Evolutionary conservation across 2,329 filamentous ascomycete genomes (phyloP), one percentile per base, ranked within the genome.

Genomic region (Xylaria polymorpha): DNA sequence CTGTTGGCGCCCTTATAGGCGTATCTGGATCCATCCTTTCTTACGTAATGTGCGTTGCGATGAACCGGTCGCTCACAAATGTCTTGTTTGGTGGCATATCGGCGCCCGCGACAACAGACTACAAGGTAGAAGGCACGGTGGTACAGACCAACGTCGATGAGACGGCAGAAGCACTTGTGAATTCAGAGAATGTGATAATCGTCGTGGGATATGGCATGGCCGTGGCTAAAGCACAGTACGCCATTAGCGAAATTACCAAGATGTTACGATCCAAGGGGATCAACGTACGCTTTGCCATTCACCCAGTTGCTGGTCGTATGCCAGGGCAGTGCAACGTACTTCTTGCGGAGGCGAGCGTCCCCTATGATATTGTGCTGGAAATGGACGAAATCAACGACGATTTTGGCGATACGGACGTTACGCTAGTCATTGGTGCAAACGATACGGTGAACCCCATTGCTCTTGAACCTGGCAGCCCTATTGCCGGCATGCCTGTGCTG

Each of bases 381-480:
- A 97, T 97, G 94, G 94, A 97, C 74, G 94, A 97, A 83, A 97
- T 97, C 82, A 97, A 97, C 79, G 94, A 97, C 71, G 94, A 97
- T 76, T 97, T 97, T 79, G 81, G 85, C 7, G 92, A 96, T 35
- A 97, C 94, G 0, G 94, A 97, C 75, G 85, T 97, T 10, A 94
- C 93, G 0, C 87, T 97, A 3, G 94, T 97, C 0, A 97, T 97
- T 76, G 94, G 94, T 3, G 94, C 94, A 9, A 97, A 97, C 74
- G 94, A 97, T 75, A 97, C 94, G 0, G 94, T 97, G 44, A 97
- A 97, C 76, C 94, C 94, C 0, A 95, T 95, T 75, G 93, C 94
- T 0, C 82, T 97, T 72, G 93, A 97, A 78, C 90, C 92, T 5
- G 92, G 92, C 39, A 93, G 91, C 68, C 87, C 93, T 0, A 97